Conservation (phyloP, 257 asterid species). For the Solanum neorickii region DNA sequence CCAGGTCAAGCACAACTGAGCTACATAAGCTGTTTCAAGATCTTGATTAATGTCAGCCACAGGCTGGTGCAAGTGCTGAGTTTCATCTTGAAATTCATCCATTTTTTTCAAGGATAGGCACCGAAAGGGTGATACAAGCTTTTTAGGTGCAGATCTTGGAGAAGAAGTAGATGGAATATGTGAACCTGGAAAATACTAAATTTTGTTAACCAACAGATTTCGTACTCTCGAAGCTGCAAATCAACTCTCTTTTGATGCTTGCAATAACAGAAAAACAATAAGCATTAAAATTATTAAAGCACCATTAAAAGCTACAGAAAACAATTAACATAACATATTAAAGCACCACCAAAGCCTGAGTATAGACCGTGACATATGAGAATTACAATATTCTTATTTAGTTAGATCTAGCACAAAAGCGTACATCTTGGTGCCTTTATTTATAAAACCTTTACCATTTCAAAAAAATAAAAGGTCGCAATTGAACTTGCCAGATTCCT, state of each 20-base stretch:
- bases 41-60: slow-evolving; percentile 46
- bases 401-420: background rate
- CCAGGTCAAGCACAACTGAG: slow-evolving; percentile 95
- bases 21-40: slow-evolving; percentile 82
- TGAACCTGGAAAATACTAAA: slow-evolving; percentile 33
- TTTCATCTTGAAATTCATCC: slow-evolving; percentile 64
- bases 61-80: slow-evolving; percentile 61
- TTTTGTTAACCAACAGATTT: background rate
- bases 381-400: background rate
- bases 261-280: background rate
- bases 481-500: background rate
- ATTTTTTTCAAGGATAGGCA: slow-evolving; percentile 70
- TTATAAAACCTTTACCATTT: background rate
- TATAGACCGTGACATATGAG: background rate
- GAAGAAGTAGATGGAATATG: slow-evolving; percentile 45
- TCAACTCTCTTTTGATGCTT: background rate
- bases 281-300: background rate
- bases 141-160: slow-evolving; percentile 64
- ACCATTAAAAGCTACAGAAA: background rate
- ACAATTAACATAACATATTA: background rate
- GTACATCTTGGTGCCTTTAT: background rate
- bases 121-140: slow-evolving; percentile 66
- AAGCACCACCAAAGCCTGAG: background rate
- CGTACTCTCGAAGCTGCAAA: background rate
- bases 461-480: background rate